Conservation (phyloP, 805 yeast species). For the Jamesozyma gamospora region DNA sequence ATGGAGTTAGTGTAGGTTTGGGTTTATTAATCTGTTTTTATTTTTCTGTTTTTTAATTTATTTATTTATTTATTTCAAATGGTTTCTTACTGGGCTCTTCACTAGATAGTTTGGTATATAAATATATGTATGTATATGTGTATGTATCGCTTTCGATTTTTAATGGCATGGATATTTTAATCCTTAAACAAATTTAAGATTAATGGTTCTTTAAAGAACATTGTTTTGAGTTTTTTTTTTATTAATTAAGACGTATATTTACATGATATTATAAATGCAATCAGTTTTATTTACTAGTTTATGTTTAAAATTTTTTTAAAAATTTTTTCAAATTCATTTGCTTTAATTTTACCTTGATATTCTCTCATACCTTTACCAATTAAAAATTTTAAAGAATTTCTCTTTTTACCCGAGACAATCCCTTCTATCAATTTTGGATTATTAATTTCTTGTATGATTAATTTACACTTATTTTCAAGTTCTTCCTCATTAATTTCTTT, state of each 20-base stretch:
- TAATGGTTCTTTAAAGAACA: too few relatives aligned
- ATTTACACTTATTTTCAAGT: slow-evolving; percentile 34
- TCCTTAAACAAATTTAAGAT: too few relatives aligned
- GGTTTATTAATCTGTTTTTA: background rate
- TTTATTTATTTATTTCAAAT: background rate
- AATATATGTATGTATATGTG: background rate
- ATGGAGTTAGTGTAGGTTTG: slow-evolving; percentile 24
- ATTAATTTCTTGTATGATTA: slow-evolving; percentile 32
- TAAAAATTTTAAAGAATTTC: slow-evolving; percentile 59
- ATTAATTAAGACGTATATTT: background rate
- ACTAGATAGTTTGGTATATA: background rate
- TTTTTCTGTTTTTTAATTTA: background rate
- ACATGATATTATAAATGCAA: background rate
- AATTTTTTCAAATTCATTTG: slow-evolving; percentile 28
- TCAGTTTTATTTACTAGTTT: slow-evolving; percentile 7
- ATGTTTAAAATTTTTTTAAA: slow-evolving; percentile 25
- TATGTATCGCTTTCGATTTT: background rate
- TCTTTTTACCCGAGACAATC: slow-evolving; percentile 47
- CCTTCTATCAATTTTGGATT: slow-evolving; percentile 47
- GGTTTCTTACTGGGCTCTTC: background rate
- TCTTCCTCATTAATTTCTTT: slow-evolving; percentile 28
- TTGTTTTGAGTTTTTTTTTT: too few relatives aligned
- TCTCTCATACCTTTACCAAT: slow-evolving; percentile 79
- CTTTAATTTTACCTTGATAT: slow-evolving; percentile 50
- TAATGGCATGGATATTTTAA: too few relatives aligned